Conservation (phyloP, 2,329 filamentous ascomycete genomes). For the Colletotrichum simmondsii region DNA sequence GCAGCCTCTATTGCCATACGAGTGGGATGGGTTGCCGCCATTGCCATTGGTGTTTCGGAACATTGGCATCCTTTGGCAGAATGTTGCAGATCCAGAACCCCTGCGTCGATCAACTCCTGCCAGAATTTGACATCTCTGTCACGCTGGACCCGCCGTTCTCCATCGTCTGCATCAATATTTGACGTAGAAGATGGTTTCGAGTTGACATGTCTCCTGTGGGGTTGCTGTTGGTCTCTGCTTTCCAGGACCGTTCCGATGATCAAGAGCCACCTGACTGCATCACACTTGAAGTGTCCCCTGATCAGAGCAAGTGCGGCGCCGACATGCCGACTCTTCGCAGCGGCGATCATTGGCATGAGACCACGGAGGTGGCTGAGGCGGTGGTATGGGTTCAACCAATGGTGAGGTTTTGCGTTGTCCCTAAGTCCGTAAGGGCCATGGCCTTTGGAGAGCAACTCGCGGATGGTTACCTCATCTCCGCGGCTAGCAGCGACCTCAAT, state of each 20-base stretch:
- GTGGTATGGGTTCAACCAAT: not conserved
- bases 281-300: not conserved
- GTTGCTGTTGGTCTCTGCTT: too few species aligned
- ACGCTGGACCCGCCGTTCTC: not conserved
- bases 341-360: not conserved
- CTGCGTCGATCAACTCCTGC: not conserved
- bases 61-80: not conserved
- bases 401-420: not conserved
- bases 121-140: not conserved
- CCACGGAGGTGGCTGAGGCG: not conserved
- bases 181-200: not conserved
- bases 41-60: not conserved
- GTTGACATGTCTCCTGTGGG: not conserved
- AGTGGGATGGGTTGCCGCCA: not conserved
- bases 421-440: not conserved
- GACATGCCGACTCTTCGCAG: not conserved
- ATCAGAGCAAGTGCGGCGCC: not conserved
- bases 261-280: not conserved
- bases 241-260: not conserved
- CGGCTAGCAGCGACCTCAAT: not conserved
- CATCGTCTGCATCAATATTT: not conserved
- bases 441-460: not conserved
- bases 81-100: not conserved
- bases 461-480: not conserved
- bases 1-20: not conserved